These are phyloP conservation scores for Exsudoporus floridanus DNA, from an alignment of 1,284 basidiomycete species.

Conservation along the genomic window DNA sequence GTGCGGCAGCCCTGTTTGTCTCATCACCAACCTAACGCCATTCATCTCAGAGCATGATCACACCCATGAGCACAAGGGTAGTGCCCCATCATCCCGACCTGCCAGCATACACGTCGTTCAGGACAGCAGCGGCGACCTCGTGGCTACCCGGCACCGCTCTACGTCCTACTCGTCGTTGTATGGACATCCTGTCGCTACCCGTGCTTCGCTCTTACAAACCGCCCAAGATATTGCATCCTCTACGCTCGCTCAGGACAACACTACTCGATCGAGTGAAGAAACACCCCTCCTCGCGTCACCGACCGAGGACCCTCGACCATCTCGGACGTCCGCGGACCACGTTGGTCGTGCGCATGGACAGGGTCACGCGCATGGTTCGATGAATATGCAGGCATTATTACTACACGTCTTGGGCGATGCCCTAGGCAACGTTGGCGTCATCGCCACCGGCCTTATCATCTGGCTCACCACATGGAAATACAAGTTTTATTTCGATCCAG, in stretches of 20 bases:
- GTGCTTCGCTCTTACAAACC: constrained; percentile 84
- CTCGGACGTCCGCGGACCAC: constrained; percentile 22
- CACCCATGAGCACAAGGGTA: constrained; percentile 48
- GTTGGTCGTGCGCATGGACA: constrained; percentile 35
- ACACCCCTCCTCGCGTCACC: constrained; percentile 41
- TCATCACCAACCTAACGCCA: constrained; percentile 5
- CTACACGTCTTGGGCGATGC: constrained; percentile 97
- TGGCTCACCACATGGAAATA: constrained; percentile 79
- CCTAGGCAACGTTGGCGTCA: constrained; percentile 96
- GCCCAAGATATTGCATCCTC: constrained; percentile 75
- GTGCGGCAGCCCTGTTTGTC: constrained; percentile 43
- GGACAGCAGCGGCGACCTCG: constrained; percentile 22
- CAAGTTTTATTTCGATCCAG: constrained; percentile 92
- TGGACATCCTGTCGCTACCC: constrained; percentile 85
- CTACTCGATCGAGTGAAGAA: constrained; percentile 32
- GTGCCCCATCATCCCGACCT: constrained; percentile 31
- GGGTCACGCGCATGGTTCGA: constrained; percentile 72
- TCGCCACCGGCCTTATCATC: constrained; percentile 90
- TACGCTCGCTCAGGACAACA: constrained; percentile 29
- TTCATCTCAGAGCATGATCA: constrained; percentile 65
- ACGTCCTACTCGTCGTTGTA: constrained; percentile 67
- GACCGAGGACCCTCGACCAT: constrained; percentile 8
- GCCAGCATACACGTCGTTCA: constrained; percentile 23
- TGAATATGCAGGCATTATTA: constrained; percentile 98
- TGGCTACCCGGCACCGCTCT: constrained; percentile 41